Base-by-base conservation (phyloP, 257 asterid species). In the Fraxinus quadrangulata region DNA sequence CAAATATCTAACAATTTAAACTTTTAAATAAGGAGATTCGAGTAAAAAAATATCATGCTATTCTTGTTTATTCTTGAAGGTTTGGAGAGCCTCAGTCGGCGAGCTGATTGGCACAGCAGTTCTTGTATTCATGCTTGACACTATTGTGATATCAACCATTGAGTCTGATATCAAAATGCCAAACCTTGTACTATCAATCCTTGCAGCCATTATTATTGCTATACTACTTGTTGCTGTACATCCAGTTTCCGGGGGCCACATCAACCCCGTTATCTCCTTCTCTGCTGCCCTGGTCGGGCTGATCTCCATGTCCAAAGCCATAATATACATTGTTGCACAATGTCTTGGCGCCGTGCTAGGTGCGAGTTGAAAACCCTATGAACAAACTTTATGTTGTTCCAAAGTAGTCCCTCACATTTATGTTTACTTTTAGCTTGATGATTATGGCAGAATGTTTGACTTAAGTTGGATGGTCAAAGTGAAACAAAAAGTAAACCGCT, bases 221-320 rank as follows among this genome's bases (percentile, higher is more conserved):
- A 86, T 92, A 81, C 89, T 92, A 77, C 90, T 89, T 61, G 83
- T 92, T 0, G 97, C 97, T 0, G 91, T 91, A 30, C 88, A 85
- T 71, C 97, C 97, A 0, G 78, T 92, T 37, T 92, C 97, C 56
- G 97, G 97, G 0, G 97, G 96, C 78, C 96, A 89, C 86, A 86
- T 92, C 73, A 91, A 91, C 85, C 97, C 97, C 6, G 85, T 91
- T 51, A 80, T 92, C 88, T 87, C 96, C 80, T 86, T 91, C 86
- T 92, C 97, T 9, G 93, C 97, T 3, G 91, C 87, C 6, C 66
- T 92, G 1, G 94, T 91, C 1, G 97, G 97, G 24, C 77, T 91
- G 0, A 88, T 92, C 74, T 92, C 97, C 72, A 71, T 92, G 42
- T 77, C 92, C 2, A 86, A 92, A 0, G 97, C 95, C 40, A 6